Evolutionary conservation across 306 rosid genomes (phyloP), one percentile per base, ranked within the genome.

Genomic region (Cicer judaicum): DNA sequence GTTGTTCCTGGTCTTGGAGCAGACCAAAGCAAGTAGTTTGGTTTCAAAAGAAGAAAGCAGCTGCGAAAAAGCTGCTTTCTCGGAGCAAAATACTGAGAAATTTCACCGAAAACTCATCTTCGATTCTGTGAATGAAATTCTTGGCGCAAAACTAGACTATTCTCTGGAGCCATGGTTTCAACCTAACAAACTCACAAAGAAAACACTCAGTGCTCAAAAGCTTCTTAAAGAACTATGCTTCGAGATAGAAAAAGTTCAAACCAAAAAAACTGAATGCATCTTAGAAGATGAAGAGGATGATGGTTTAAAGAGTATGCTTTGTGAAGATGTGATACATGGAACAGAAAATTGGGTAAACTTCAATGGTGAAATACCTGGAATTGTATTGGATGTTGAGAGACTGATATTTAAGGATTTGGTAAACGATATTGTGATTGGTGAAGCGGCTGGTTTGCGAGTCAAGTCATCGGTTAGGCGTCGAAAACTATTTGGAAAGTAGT

Each of bases 1-100:
- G 86, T 56, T 93, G 41, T 93, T 93, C 87, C 86, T 72, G 9
- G 96, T 89, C 74, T 83, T 93, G 90, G 98, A 93, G 78, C 92
- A 93, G 70, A 93, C 97, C 41, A 89, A 88, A 85, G 96, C 89
- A 44, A 85, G 96, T 73, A 85, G 88, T 64, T 68, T 85, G 76
- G 80, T 73, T 57, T 54, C 84, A 5, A 88, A 88, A 78, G 97
- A 87, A 79, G 89, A 85, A 74, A 56, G 53, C 76, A 44, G 44
- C 78, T 70, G 78, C 0, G 87, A 57, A 73, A 84, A 81, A 84
- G 80, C 71, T 64, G 46, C 78, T 61, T 73, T 68, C 36, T 38
- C 42, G 2, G 81, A 83, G 60, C 84, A 42, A 40, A 88, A 78
- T 18, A 44, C 52, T 9, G 92, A 86, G 84, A 93, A 83, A 82